Evolutionary conservation across 441 rosid species (phyloP).

Genomic region (Populus hybrid): DNA sequence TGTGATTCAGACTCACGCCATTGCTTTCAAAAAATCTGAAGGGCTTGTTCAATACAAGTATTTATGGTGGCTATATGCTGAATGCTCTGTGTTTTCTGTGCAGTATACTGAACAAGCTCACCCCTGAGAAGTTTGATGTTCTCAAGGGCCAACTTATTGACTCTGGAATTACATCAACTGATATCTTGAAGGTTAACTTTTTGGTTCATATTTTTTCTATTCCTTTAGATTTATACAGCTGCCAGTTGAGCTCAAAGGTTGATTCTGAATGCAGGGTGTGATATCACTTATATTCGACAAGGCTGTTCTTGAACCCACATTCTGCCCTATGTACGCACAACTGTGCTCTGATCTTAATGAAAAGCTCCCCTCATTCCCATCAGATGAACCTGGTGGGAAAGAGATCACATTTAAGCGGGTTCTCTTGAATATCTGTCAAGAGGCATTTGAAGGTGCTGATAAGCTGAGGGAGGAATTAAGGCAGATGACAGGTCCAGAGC

Average conservation of each 20-base stretch:
- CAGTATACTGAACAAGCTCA: slow-evolving; percentile 88
- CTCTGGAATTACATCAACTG: slow-evolving; percentile 82
- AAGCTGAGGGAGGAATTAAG: slow-evolving; percentile 63
- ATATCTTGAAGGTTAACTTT: slow-evolving; percentile 58
- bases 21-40: neutral
- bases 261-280: slow-evolving; percentile 56
- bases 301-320: slow-evolving; percentile 91
- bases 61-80: neutral
- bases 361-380: slow-evolving; percentile 78
- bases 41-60: neutral
- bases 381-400: slow-evolving; percentile 78
- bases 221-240: slow-evolving; percentile 2
- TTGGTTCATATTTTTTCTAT: neutral
- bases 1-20: neutral
- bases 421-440: slow-evolving; percentile 78
- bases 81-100: neutral
- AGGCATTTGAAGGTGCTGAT: slow-evolving; percentile 87
- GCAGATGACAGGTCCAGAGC: slow-evolving; percentile 73
- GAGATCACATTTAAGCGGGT: slow-evolving; percentile 77
- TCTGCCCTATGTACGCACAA: slow-evolving; percentile 88
- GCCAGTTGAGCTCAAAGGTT: slow-evolving; percentile 6
- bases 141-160: slow-evolving; percentile 91
- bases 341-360: slow-evolving; percentile 74
- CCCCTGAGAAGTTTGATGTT: slow-evolving; percentile 88
- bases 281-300: slow-evolving; percentile 77